Evolutionary conservation across 495 filamentous ascomycete species (phyloP).

Genomic region (Penicillium bovifimosum): DNA sequence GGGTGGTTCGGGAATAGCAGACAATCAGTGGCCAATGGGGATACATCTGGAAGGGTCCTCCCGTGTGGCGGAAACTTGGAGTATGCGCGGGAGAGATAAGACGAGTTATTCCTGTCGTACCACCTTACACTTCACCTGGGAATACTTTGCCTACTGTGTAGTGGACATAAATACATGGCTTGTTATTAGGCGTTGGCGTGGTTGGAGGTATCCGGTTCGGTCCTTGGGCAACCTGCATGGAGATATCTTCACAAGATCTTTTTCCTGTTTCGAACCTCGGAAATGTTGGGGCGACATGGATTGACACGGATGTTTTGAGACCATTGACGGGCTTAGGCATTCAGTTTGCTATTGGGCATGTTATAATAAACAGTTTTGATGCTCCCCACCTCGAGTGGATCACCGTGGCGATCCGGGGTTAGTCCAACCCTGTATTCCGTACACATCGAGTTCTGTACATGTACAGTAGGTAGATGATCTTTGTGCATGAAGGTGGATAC

Average conservation of each 20-base stretch:
- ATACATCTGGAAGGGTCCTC: background rate
- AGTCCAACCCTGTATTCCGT: slow-evolving; percentile 2
- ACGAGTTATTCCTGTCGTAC: slow-evolving; percentile 10
- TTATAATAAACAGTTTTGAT: slow-evolving; percentile 4
- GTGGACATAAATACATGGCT: slow-evolving; percentile 3
- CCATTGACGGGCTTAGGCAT: slow-evolving; percentile 1
- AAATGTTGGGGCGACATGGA: too few species aligned
- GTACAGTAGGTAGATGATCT: background rate
- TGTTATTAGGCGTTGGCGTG: slow-evolving; percentile 14
- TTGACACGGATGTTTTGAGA: too few species aligned
- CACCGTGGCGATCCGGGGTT: slow-evolving; percentile 24
- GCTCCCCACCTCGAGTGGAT: slow-evolving; percentile 12
- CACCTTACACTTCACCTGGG: slow-evolving; percentile 12
- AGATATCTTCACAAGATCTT: background rate
- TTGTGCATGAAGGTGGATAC: background rate
- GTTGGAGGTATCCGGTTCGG: background rate
- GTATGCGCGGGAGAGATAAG: slow-evolving; percentile 11
- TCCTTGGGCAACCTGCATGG: slow-evolving; percentile 5
- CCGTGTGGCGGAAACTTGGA: slow-evolving; percentile 7
- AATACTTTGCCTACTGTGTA: slow-evolving; percentile 5
- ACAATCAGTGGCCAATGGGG: slow-evolving; percentile 26
- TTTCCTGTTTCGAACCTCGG: background rate
- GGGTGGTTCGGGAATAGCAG: slow-evolving; percentile 66
- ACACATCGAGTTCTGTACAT: background rate
- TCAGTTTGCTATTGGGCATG: background rate